A percentile compares a stretch with the other conserved stretches of the same genome.
These are phyloP conservation scores for Suillus tomentosus DNA, from an alignment of 768 basidiomycete species.

Conservation along the genomic window DNA sequence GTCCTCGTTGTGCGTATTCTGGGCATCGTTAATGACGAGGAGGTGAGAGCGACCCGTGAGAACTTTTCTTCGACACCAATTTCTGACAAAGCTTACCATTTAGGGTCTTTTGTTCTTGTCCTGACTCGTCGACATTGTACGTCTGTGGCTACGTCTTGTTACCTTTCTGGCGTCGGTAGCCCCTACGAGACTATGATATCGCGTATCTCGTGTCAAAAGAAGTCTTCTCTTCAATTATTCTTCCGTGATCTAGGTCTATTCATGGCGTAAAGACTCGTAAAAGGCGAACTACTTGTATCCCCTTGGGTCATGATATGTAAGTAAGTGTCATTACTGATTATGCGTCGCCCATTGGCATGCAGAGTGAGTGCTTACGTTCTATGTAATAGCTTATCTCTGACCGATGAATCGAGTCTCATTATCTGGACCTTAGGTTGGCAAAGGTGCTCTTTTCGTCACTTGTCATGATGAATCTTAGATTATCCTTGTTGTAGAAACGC, in stretches of 20 bases:
- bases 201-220: not conserved
- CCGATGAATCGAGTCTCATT: not conserved
- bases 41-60: slow-evolving; percentile 19
- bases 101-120: slow-evolving; percentile 10
- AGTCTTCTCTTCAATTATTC: not conserved
- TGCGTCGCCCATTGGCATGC: not conserved
- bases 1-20: slow-evolving; percentile 92
- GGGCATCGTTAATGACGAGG: slow-evolving; percentile 62
- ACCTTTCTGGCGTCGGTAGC: slow-evolving; percentile 2
- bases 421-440: not conserved
- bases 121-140: slow-evolving; percentile 3
- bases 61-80: slow-evolving; percentile 13
- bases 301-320: not conserved
- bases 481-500: not conserved
- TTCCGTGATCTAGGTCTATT: not conserved
- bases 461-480: not conserved
- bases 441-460: not conserved
- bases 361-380: not conserved
- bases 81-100: slow-evolving; percentile 19
- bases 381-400: not conserved
- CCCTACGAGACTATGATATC: not conserved
- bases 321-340: not conserved
- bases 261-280: not conserved
- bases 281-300: not conserved
- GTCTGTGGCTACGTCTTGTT: slow-evolving; percentile 13